Evolutionary conservation across 148 eudicot species (phyloP).

Genomic region (Rheum nobile): DNA sequence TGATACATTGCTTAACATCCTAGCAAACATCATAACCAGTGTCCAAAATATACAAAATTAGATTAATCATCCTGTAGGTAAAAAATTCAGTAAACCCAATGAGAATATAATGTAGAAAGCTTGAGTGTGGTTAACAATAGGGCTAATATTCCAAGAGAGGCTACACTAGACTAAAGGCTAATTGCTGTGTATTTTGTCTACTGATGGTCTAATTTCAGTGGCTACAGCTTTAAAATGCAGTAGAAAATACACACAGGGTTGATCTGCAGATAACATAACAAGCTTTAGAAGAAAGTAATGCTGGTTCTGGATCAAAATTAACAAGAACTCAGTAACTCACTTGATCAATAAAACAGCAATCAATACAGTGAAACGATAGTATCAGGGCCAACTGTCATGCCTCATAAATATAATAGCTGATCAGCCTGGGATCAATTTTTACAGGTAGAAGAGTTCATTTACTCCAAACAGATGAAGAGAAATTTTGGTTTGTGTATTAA

Average conservation of each 20-base stretch:
- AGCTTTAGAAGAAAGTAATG: background rate
- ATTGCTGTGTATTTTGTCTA: background rate
- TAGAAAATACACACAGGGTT: background rate
- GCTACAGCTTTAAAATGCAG: background rate
- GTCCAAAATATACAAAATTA: background rate
- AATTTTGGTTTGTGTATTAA: slow-evolving; percentile 1
- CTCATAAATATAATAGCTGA: background rate
- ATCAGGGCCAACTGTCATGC: background rate
- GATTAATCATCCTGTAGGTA: background rate
- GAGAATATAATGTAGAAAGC: background rate
- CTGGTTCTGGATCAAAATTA: background rate
- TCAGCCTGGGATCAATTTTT: background rate
- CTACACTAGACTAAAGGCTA: background rate
- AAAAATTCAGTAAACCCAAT: background rate
- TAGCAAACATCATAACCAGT: background rate
- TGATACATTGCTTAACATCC: background rate
- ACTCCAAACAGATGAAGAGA: background rate
- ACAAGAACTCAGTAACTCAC: background rate
- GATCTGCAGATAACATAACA: background rate
- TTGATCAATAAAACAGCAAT: slow-evolving; percentile 4
- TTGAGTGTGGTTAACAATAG: background rate
- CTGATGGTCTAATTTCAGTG: background rate
- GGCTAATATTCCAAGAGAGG: background rate
- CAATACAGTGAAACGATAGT: slow-evolving; percentile 3
- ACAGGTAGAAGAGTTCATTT: slow-evolving; percentile 2